A percentile compares a stretch with the other conserved stretches of the same genome.
These are phyloP conservation scores for Emiliania huxleyi DNA, from an alignment of 78 protist species.

Conservation along the genomic window DNA sequence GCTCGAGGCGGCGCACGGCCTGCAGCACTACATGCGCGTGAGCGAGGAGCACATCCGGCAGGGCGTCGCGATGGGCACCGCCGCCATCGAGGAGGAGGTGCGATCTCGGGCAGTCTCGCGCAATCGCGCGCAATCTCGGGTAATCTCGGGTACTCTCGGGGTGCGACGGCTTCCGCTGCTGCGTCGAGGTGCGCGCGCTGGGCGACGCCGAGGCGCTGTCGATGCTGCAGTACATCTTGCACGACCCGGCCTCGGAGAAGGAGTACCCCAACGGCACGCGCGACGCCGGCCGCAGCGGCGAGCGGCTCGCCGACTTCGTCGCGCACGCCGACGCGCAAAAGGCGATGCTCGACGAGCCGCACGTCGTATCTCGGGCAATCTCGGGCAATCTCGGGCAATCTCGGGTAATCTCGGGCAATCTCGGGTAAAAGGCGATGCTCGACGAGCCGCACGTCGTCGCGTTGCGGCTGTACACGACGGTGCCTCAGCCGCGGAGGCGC, in stretches of 20 bases:
- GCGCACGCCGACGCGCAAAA: not conserved
- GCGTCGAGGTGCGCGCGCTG: not conserved
- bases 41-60: not conserved
- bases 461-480: not conserved
- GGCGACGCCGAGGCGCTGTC: not conserved
- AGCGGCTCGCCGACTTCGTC: not conserved
- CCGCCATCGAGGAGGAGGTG: not conserved
- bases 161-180: too few relatives aligned
- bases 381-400: too few relatives aligned
- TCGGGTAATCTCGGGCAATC: too few relatives aligned
- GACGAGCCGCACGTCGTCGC: too few relatives aligned
- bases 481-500: too few relatives aligned
- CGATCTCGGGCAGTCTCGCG: not conserved
- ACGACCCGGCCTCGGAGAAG: not conserved
- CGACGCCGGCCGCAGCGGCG: not conserved
- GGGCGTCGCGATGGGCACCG: not conserved
- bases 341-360: not conserved
- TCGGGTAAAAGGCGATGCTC: too few relatives aligned
- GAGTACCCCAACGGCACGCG: not conserved
- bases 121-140: not conserved
- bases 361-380: too few relatives aligned
- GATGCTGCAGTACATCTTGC: not conserved
- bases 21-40: not conserved
- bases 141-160: too few relatives aligned
- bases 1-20: not conserved